A percentile compares a stretch with the other conserved stretches of the same genome.
Conservation (phyloP, 345 rosid genomes). For the Raphanus raphanistrum region DNA sequence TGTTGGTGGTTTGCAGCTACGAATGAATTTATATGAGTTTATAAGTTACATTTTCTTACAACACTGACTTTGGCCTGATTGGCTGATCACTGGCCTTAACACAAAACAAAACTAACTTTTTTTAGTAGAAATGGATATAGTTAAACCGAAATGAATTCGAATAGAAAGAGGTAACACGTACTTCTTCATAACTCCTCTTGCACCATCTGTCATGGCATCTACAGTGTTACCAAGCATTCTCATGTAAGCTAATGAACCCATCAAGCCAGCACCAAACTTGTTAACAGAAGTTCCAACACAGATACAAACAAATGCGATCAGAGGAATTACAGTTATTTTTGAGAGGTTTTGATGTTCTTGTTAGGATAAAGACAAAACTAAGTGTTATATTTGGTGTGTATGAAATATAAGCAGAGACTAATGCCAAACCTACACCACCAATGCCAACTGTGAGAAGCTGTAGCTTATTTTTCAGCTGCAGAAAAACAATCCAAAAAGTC, state of each 20-base stretch:
- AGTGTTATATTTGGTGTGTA: slow-evolving; percentile 83
- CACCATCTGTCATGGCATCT: slow-evolving; percentile 84
- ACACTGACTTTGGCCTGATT: background rate
- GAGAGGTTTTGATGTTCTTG: background rate
- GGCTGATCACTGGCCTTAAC: slow-evolving; percentile 11
- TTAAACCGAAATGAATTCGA: slow-evolving; percentile 5
- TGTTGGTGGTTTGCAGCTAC: background rate
- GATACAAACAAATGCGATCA: slow-evolving; percentile 7
- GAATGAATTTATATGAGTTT: slow-evolving; percentile 11
- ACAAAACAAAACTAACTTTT: background rate
- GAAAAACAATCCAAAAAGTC: slow-evolving; percentile 28
- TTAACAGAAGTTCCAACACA: background rate
- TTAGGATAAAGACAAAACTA: slow-evolving; percentile 49
- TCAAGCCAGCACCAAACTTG: slow-evolving; percentile 81
- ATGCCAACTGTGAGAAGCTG: slow-evolving; percentile 71
- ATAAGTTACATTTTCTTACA: background rate
- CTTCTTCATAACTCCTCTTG: slow-evolving; percentile 82
- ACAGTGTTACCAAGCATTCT: slow-evolving; percentile 86
- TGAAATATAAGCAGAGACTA: slow-evolving; percentile 75
- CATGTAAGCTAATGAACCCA: slow-evolving; percentile 76
- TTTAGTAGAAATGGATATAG: slow-evolving; percentile 17
- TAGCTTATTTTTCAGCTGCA: slow-evolving; percentile 72
- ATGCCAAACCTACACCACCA: slow-evolving; percentile 90
- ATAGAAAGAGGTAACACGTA: slow-evolving; percentile 38
- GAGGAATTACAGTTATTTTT: background rate